Base-by-base conservation (phyloP, 2,329 filamentous ascomycete genomes). In the Ophidiomyces ophidiicola region DNA sequence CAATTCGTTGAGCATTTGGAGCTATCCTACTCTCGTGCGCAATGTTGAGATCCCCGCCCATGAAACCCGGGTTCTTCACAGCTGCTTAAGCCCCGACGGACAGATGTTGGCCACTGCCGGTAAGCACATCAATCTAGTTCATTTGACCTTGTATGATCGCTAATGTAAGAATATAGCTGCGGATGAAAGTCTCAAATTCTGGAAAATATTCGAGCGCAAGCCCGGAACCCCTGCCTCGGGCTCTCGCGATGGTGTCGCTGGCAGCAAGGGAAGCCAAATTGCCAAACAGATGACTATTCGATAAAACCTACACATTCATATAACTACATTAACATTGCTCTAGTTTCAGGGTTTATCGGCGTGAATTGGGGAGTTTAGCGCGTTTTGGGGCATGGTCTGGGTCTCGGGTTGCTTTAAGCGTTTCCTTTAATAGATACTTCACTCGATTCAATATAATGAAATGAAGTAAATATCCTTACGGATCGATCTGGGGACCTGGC, bases 161-260 rank as follows among this genome's bases (percentile, higher is more conserved):
- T 41, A 28, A 36, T 62, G 52, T 60, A 44, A 31, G 36, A 5
- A 25, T 36, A 21, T 47, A 77, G 83, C 88, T 52, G 87, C 88
- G 25, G 90, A 98, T 55, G 90, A 98, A 71, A 88, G 81, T 57
- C 72, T 98, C 62, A 98, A 98, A 70, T 98, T 98, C 73, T 98
- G 90, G 90, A 98, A 98, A 78, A 74, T 98, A 53, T 98, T 98
- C 57, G 90, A 98, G 74, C 94, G 94, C 76, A 96, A 94, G 76
- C 71, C 87, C 12, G 86, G 85, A 40, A 69, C 74, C 43, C 68
- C 74, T 44, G 74, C 78, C 36, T 74, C 76, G 34, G 58, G 70
- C 21, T 69, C 78, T 39, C 72, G 75, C 44, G 71, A 74, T 50
- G 72, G 78, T 43, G 78, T 77, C 46, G 69, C 80, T 44, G 80